Percentiles rank a stretch among this genome's conserved stretches.
Evolutionary conservation across 108 stramenopile genomes (phyloP).

Genomic region (Cafeteria roenbergensis): DNA sequence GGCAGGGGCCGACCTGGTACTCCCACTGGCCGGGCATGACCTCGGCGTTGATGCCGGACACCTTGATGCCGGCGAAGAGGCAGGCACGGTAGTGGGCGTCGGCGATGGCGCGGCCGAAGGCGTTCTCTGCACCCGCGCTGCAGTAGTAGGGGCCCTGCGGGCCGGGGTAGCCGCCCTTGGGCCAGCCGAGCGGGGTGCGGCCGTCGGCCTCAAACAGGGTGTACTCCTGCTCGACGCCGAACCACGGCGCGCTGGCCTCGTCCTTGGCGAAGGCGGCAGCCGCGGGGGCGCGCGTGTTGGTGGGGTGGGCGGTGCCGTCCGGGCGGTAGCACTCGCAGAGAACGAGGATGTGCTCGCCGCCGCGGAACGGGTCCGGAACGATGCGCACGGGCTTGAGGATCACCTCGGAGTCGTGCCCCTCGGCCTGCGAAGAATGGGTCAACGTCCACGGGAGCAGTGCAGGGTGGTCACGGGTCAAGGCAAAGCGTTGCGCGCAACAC

Average conservation of each 20-base stretch:
- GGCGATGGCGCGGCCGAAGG: conserved; percentile 56
- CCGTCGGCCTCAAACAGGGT: conserved; percentile 84
- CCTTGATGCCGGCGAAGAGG: conserved; percentile 78
- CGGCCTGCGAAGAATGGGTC: no score
- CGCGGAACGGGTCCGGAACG: conserved; percentile 84
- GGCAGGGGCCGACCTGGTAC: conserved; percentile 92
- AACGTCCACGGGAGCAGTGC: no score
- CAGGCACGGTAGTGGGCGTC: conserved; percentile 87
- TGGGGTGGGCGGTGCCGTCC: conserved; percentile 62
- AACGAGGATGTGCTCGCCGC: conserved; percentile 72
- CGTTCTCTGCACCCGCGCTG: conserved; percentile 27
- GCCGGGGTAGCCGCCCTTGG: conserved; percentile 60
- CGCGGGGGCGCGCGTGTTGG: conserved; percentile 62
- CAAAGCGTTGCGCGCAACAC: no score
- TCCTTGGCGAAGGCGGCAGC: conserved; percentile 58
- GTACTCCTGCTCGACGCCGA: conserved; percentile 95
- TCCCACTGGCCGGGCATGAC: conserved; percentile 98
- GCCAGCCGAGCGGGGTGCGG: conserved; percentile 84
- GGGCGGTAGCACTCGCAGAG: conserved; percentile 88
- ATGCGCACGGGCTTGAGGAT: conserved; percentile 63
- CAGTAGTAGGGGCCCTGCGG: conserved; percentile 93
- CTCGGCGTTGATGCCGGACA: conserved; percentile 90
- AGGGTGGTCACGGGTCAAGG: no score
- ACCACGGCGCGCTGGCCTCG: conserved; percentile 35
- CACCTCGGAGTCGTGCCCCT: conserved; percentile 46